A percentile compares a stretch with the other conserved stretches of the same genome.
phyloP scores from a whole-genome alignment of 352 stramenopile species.

The Pythium folliculosum region DNA sequence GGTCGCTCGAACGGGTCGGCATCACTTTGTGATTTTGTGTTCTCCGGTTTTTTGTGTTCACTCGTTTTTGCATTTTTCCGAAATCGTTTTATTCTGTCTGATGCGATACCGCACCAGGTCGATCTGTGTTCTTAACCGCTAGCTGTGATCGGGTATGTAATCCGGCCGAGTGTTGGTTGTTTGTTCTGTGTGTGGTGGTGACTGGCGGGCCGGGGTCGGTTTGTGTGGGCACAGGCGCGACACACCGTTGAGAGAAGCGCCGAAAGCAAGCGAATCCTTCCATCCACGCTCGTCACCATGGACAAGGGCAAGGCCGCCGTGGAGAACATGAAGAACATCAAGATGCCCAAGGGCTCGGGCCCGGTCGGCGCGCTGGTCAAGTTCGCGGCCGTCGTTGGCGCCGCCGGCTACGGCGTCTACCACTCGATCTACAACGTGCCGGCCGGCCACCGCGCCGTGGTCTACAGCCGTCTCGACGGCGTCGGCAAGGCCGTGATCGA shows the following conservation, averaged over 20 bases:
- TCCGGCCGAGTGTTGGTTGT: conserved; percentile 23
- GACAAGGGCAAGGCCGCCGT: conserved; percentile 41
- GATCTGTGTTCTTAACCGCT: conserved; percentile 21
- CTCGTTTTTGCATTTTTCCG: not conserved
- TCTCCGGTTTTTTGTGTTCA: no score
- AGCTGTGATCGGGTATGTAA: conserved; percentile 4
- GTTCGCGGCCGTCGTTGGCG: conserved; percentile 60
- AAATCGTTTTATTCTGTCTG: conserved; percentile 12
- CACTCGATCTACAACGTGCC: conserved; percentile 89
- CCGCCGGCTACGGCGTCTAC: conserved; percentile 77
- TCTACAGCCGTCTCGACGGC: conserved; percentile 90
- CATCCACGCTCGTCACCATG: conserved; percentile 16
- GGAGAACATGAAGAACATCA: conserved; percentile 91
- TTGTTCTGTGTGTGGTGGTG: conserved; percentile 29
- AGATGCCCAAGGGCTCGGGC: conserved; percentile 74
- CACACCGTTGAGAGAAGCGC: not conserved
- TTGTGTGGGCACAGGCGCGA: no score
- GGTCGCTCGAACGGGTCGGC: conserved; percentile 14
- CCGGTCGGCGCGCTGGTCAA: conserved; percentile 62
- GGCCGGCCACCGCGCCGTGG: conserved; percentile 84
- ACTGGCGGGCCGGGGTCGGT: conserved; percentile 25
- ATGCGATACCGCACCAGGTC: not conserved
- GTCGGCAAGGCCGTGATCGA: conserved; percentile 77
- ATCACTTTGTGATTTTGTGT: no score
- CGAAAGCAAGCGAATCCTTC: conserved; percentile 6